phyloP scores from a whole-genome alignment of 2,329 filamentous ascomycete species.

The Amauroascus verrucosus region DNA sequence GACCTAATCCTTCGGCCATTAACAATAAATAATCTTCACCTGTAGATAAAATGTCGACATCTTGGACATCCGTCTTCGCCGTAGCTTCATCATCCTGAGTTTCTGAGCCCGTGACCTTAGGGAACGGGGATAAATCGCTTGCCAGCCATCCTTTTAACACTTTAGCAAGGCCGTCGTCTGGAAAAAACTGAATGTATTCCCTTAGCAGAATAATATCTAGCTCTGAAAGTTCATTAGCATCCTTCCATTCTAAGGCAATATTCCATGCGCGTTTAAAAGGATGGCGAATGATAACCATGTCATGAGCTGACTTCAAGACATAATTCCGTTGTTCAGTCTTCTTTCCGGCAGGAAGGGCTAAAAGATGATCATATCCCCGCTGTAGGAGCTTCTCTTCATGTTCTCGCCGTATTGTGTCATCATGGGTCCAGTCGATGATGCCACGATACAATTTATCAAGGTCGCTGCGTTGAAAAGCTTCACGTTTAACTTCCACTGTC shows the following conservation, averaged over 20 bases:
- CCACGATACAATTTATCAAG: constrained; percentile 72
- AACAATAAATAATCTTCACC: constrained; percentile 71
- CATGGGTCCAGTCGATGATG: constrained; percentile 79
- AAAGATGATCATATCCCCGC: constrained; percentile 66
- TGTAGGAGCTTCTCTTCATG: constrained; percentile 87
- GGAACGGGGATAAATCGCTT: constrained; percentile 76
- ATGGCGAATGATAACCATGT: constrained; percentile 95
- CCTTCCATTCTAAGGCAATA: constrained; percentile 79
- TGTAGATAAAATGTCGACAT: constrained; percentile 41
- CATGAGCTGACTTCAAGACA: constrained; percentile 66
- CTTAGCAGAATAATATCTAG: constrained; percentile 69
- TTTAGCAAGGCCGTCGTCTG: constrained; percentile 69
- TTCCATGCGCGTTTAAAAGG: constrained; percentile 85
- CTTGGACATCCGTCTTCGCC: background rate
- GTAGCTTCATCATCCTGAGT: constrained; percentile 34
- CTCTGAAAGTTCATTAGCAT: constrained; percentile 60
- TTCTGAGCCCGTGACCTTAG: constrained; percentile 44
- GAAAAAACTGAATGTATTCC: constrained; percentile 75
- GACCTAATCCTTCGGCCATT: constrained; percentile 63
- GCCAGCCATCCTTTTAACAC: constrained; percentile 72
- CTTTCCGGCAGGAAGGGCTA: constrained; percentile 54
- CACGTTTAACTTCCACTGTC: constrained; percentile 73
- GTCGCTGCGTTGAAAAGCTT: constrained; percentile 65
- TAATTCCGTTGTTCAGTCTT: constrained; percentile 63
- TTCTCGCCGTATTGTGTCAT: constrained; percentile 70